Evolutionary conservation across 2,329 filamentous ascomycete species (phyloP).

Genomic region (Sporothrix brasiliensis): DNA sequence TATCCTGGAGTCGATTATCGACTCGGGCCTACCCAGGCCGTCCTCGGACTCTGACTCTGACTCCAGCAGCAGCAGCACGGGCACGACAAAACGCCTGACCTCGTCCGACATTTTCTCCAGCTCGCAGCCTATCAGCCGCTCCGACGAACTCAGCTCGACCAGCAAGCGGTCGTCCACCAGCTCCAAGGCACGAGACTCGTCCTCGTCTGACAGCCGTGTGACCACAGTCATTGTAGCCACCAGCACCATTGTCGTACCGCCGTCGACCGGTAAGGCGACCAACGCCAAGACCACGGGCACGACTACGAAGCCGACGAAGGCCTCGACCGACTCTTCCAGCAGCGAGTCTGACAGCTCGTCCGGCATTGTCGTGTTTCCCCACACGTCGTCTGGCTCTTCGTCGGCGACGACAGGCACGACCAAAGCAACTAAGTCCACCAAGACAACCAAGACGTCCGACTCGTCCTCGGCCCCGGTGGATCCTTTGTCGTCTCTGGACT

Average conservation of each 20-base stretch:
- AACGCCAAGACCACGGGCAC: not conserved
- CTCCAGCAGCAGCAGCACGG: slow-evolving; percentile 9
- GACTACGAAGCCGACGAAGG: slow-evolving; percentile 29
- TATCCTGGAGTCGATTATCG: slow-evolving; percentile 22
- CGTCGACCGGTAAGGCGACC: slow-evolving; percentile 20
- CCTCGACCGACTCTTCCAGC: slow-evolving; percentile 32
- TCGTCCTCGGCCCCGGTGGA: slow-evolving; percentile 3
- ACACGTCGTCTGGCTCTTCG: slow-evolving; percentile 1
- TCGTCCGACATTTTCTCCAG: slow-evolving; percentile 32
- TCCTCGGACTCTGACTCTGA: not conserved
- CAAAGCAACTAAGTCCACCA: not conserved
- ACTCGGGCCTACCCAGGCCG: slow-evolving; percentile 11
- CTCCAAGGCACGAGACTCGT: slow-evolving; percentile 22
- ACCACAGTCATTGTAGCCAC: slow-evolving; percentile 40
- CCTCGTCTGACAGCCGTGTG: slow-evolving; percentile 29
- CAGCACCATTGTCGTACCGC: slow-evolving; percentile 38
- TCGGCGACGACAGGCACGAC: not conserved
- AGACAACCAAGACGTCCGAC: not conserved
- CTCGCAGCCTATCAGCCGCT: slow-evolving; percentile 14
- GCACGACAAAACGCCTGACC: slow-evolving; percentile 37
- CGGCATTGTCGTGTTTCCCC: slow-evolving; percentile 30
- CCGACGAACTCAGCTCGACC: slow-evolving; percentile 6
- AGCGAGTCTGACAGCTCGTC: slow-evolving; percentile 31
- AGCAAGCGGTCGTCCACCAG: slow-evolving; percentile 17
- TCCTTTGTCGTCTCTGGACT: slow-evolving; percentile 21